Base-by-base conservation (phyloP, 768 basidiomycete species). In the Rickenella mellea region DNA sequence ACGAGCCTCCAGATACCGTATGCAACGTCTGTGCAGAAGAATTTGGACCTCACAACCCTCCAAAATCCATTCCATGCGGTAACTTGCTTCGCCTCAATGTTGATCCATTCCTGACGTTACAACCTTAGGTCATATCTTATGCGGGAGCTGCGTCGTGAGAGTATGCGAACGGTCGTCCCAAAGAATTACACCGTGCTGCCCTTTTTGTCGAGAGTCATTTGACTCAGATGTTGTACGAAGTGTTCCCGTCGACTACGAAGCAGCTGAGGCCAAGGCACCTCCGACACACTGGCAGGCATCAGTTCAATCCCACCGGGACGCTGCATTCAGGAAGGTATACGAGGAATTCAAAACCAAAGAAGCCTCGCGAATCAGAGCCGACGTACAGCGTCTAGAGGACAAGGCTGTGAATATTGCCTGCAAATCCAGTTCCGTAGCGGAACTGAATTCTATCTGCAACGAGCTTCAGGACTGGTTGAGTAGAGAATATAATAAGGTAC, bases 21-120 rank as follows among this genome's bases (percentile, higher is more conserved):
- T 88, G 85, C 79, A 85, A 88, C 72, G 85, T 88, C 57, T 88
- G 85, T 70, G 84, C 84, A 56, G 84, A 87, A 66, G 83, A 87
- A 69, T 88, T 74, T 64, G 80, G 80, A 57, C 68, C 76, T 44
- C 78, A 78, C 53, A 78, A 76, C 60, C 66, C 74, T 48, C 85
- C 85, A 47, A 80, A 87, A 60, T 83, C 76, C 40, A 86, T 88
- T 58, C 80, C 85, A 46, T 88, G 85, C 65, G 85, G 85, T 85
- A 40, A 50, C 74, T 61, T 19, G 48, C 48, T 51, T 59, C 57
- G 58, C 52, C 41, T 10, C 40, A 48, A 21, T 22, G 42, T 33
- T 44, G 32, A 33, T 42, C 17, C 28, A n/a, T 43, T 37, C 35
- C 46, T 46, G 21, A 26, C 45, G 27, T 48, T 41, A 40, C 42